A percentile compares a stretch with the other conserved stretches of the same genome.
Evolutionary conservation across 192 early-diverging fungal species (phyloP).

Genomic region (Allomyces arbusculus): DNA sequence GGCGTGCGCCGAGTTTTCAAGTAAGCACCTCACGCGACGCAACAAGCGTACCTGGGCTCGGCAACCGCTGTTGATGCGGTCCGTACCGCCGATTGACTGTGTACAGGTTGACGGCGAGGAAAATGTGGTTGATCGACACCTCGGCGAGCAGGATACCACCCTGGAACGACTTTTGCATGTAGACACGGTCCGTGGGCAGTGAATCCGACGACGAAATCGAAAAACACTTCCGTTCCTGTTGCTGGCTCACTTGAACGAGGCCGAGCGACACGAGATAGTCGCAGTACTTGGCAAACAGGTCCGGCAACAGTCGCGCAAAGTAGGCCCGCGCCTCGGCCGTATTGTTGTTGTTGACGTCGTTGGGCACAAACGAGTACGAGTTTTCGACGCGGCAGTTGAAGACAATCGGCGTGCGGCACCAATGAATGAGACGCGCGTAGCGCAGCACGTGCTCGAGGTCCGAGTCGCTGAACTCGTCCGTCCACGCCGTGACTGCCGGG

Average conservation of each 20-base stretch:
- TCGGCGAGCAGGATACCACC: constrained; percentile 39
- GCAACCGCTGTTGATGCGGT: constrained; percentile 1
- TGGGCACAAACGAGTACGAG: neutral
- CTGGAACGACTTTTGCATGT: constrained; percentile 26
- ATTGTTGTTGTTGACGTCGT: neutral
- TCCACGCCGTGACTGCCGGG: neutral
- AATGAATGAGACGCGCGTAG: neutral
- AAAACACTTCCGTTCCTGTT: neutral
- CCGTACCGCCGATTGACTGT: constrained; percentile 31
- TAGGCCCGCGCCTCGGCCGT: neutral
- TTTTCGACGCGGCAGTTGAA: neutral
- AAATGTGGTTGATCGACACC: constrained; percentile 27
- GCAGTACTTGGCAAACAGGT: neutral
- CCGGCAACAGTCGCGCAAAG: neutral
- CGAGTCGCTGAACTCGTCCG: neutral
- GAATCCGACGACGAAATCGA: neutral
- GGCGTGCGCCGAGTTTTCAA: no score
- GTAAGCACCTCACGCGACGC: neutral
- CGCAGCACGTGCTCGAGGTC: neutral
- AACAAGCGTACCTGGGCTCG: neutral
- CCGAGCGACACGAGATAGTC: neutral
- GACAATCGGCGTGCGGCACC: neutral
- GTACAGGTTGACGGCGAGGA: constrained; percentile 35
- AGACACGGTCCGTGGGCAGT: constrained; percentile 6
- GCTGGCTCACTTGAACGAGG: neutral